phyloP scores from a whole-genome alignment of 2,329 filamentous ascomycete genomes.

The Alternaria solani region DNA sequence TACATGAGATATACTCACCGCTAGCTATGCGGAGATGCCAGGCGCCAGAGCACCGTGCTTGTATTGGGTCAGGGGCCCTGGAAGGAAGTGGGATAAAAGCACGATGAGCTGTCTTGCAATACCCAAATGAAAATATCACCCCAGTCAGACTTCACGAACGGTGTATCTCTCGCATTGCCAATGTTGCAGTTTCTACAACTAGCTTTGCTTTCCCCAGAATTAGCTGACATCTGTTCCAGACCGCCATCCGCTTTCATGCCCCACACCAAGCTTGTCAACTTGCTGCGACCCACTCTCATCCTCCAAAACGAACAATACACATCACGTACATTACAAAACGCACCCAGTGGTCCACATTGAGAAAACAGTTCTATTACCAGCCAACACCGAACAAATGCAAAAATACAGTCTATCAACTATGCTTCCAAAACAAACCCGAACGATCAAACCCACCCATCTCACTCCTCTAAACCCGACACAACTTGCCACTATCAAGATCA shows the following conservation, averaged over 20 bases:
- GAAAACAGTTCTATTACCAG: not conserved
- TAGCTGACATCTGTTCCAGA: not conserved
- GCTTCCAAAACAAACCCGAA: not conserved
- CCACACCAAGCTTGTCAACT: not conserved
- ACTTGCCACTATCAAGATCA: conserved; percentile 29
- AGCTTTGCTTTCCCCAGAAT: not conserved
- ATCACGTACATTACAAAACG: not conserved
- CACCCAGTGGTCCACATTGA: not conserved
- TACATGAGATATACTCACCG: not conserved
- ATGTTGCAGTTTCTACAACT: not conserved
- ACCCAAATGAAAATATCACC: not conserved
- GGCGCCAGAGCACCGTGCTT: not conserved
- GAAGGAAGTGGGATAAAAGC: not conserved
- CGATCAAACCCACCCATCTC: not conserved
- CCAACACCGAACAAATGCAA: not conserved
- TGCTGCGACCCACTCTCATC: not conserved
- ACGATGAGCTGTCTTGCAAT: conserved; percentile 7
- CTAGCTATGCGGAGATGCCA: not conserved
- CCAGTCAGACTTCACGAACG: not conserved
- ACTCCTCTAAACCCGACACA: conserved; percentile 12
- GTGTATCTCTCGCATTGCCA: fast-evolving
- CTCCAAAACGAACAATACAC: not conserved
- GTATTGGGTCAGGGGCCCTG: not conserved
- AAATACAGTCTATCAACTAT: not conserved
- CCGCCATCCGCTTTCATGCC: not conserved